Evolutionary conservation across 2,329 filamentous ascomycete genomes (phyloP).

Genomic region (Aspergillus versicolor): DNA sequence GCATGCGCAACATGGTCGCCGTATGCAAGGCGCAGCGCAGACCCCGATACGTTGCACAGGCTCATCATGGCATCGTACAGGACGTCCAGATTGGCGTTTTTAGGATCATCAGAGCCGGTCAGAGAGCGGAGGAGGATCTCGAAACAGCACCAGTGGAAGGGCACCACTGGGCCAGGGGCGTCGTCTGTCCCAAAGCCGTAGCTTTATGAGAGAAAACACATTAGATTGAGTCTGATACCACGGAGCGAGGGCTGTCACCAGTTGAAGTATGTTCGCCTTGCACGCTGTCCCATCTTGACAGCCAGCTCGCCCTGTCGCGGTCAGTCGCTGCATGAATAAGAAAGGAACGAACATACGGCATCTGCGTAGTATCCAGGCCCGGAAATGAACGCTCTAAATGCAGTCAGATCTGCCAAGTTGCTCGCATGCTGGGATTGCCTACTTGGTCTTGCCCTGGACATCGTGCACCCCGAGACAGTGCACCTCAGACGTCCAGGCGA

Average conservation of each 20-base stretch:
- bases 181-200: constrained; percentile 21
- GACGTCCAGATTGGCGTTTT: constrained; percentile 15
- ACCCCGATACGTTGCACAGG: constrained; percentile 14
- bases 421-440: neutral
- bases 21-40: constrained; percentile 18
- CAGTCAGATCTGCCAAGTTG: neutral
- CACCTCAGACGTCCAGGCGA: constrained; percentile 21
- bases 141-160: constrained; percentile 23
- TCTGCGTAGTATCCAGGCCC: constrained; percentile 24
- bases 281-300: constrained; percentile 14
- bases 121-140: constrained; percentile 20
- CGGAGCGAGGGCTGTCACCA: constrained; percentile 8
- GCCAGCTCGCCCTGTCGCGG: constrained; percentile 18
- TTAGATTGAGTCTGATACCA: neutral
- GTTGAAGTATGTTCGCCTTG: constrained; percentile 12
- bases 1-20: constrained; percentile 18
- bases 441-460: constrained; percentile 15
- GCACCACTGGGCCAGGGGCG: constrained; percentile 19
- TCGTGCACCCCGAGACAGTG: constrained; percentile 18
- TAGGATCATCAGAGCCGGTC: constrained; percentile 14
- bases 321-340: neutral
- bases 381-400: constrained; percentile 17
- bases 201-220: constrained; percentile 3
- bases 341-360: constrained; percentile 6
- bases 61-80: constrained; percentile 19